Conservation (phyloP, 2,329 filamentous ascomycete species). For the Hypoxylon sp. region DNA sequence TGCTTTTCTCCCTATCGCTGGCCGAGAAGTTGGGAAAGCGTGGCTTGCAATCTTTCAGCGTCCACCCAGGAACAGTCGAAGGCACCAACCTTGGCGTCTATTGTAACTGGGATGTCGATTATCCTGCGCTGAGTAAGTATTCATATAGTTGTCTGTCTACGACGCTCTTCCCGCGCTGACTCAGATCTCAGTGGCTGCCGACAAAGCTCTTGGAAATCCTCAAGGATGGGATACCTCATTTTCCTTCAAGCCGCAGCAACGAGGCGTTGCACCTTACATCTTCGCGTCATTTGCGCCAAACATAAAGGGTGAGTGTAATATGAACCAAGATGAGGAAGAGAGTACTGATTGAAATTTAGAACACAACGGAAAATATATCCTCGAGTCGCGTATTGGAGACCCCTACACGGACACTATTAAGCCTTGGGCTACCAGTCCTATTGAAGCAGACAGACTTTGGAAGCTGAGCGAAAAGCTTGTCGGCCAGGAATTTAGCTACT, state of each 20-base stretch:
- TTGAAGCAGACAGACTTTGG: constrained; percentile 55
- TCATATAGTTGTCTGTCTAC: not conserved
- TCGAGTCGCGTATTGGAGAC: constrained; percentile 50
- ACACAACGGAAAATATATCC: constrained; percentile 51
- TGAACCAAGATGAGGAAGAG: not conserved
- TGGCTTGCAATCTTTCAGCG: constrained; percentile 50
- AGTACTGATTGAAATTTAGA: not conserved
- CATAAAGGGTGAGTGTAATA: not conserved
- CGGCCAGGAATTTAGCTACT: constrained; percentile 48
- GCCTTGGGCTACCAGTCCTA: constrained; percentile 46
- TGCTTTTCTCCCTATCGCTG: constrained; percentile 45
- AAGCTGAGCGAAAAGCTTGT: constrained; percentile 55
- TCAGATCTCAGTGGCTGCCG: constrained; percentile 1
- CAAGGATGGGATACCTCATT: constrained; percentile 8
- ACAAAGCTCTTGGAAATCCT: constrained; percentile 8
- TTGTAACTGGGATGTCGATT: constrained; percentile 9
- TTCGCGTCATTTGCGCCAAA: constrained; percentile 6
- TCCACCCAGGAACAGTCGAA: constrained; percentile 48
- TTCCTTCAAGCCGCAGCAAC: constrained; percentile 1
- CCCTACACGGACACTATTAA: constrained; percentile 45
- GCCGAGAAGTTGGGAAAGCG: constrained; percentile 36
- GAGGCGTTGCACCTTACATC: not conserved
- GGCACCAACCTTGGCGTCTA: constrained; percentile 1
- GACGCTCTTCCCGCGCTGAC: not conserved
- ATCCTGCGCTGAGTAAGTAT: constrained; percentile 2